A percentile compares a stretch with the other conserved stretches of the same genome.
These are phyloP conservation scores for Pilobolus umbonatus DNA, from an alignment of 192 early-diverging fungal species.

Conservation along the genomic window DNA sequence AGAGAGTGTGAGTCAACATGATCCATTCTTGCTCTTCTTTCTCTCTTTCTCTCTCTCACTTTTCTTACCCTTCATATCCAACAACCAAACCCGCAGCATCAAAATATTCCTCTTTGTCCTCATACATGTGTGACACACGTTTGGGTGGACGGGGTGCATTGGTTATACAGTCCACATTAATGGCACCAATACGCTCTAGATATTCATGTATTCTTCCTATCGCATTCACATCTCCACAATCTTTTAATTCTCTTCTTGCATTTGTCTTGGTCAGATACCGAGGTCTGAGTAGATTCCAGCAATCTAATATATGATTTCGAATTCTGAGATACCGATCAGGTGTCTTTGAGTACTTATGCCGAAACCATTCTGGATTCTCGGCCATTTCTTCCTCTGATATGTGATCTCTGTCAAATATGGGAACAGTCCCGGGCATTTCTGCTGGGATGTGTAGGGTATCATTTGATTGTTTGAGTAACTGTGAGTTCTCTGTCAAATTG, in stretches of 20 bases:
- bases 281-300: conserved; percentile 65
- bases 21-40: conserved; percentile 6
- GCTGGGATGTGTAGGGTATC: neutral
- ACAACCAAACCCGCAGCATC: conserved; percentile 22
- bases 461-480: neutral
- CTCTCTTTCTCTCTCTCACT: conserved; percentile 15
- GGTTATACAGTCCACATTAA: conserved; percentile 67
- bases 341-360: conserved; percentile 68
- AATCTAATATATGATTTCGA: conserved; percentile 81
- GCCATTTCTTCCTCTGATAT: conserved; percentile 47
- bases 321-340: conserved; percentile 86
- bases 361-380: conserved; percentile 62
- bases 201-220: conserved; percentile 83
- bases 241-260: conserved; percentile 65
- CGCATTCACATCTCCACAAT: conserved; percentile 92
- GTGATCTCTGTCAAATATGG: conserved; percentile 38
- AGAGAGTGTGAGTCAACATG: neutral
- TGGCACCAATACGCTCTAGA: conserved; percentile 70
- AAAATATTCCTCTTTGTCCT: conserved; percentile 2
- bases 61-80: conserved; percentile 32
- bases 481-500: neutral
- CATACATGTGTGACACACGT: conserved; percentile 15
- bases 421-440: too few relatives aligned
- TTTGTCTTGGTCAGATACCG: conserved; percentile 82
- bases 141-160: conserved; percentile 36